Evolutionary conservation across 805 yeast species (phyloP).

Genomic region (Cyberlindnera euphorbiiphila): DNA sequence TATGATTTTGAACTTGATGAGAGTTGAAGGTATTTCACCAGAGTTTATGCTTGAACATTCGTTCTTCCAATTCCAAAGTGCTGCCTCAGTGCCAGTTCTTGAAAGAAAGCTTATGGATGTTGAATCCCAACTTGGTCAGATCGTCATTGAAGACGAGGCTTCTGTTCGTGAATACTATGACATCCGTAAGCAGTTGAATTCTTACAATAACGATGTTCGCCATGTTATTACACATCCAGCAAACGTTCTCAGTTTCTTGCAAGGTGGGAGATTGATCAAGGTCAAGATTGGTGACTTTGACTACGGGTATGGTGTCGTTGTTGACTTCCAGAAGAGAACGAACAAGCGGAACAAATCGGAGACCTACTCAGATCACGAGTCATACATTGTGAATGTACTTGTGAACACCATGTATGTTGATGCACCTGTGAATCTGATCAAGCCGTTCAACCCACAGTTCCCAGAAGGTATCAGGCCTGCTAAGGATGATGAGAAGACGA

Average conservation of each 20-base stretch:
- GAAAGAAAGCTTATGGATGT: conserved; percentile 61
- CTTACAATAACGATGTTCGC: conserved; percentile 71
- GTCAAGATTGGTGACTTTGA: conserved; percentile 56
- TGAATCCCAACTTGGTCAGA: conserved; percentile 42
- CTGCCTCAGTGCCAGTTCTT: conserved; percentile 82
- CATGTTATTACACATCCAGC: conserved; percentile 90
- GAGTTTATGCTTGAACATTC: conserved; percentile 95
- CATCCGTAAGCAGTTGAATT: conserved; percentile 62
- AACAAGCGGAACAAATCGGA: conserved; percentile 56
- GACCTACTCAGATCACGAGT: conserved; percentile 76
- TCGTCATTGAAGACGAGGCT: conserved; percentile 69
- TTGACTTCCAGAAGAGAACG: conserved; percentile 67
- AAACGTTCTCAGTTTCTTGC: conserved; percentile 75
- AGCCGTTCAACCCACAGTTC: conserved; percentile 70
- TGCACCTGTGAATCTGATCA: conserved; percentile 77
- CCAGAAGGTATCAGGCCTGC: conserved; percentile 92
- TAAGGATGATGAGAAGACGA: conserved; percentile 60
- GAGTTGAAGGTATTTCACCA: conserved; percentile 98
- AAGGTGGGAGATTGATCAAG: conserved; percentile 81
- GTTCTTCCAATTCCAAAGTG: conserved; percentile 92
- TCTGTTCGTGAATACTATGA: conserved; percentile 80
- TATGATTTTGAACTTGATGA: conserved; percentile 91
- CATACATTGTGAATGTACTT: conserved; percentile 82
- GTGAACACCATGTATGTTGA: conserved; percentile 75
- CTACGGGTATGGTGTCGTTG: conserved; percentile 97